These are phyloP conservation scores for Atkinsonella texensis DNA, from an alignment of 2,329 filamentous ascomycete species.

Conservation along the genomic window DNA sequence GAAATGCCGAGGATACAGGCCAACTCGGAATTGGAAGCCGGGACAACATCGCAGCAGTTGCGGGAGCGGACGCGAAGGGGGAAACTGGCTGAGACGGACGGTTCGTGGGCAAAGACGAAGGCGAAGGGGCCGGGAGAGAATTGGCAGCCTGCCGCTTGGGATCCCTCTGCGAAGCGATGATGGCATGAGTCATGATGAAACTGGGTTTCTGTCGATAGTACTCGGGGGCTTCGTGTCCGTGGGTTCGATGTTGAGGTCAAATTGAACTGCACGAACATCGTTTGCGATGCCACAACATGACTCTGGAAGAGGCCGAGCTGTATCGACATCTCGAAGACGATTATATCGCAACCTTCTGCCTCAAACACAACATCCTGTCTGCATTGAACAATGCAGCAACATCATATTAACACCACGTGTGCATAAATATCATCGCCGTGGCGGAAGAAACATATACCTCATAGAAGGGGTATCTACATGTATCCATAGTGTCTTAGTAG, in stretches of 20 bases:
- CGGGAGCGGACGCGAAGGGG: background rate
- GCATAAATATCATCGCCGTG: background rate
- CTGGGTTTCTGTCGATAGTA: no score
- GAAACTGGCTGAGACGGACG: slow-evolving; percentile 14
- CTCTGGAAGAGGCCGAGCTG: no score
- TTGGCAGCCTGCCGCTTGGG: slow-evolving; percentile 59
- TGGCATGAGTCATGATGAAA: background rate
- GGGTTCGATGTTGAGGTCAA: no score
- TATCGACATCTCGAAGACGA: no score
- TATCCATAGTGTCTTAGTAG: background rate
- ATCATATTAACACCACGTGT: background rate
- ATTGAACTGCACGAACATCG: no score
- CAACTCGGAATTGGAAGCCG: background rate
- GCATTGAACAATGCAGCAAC: background rate
- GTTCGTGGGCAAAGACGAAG: slow-evolving; percentile 47
- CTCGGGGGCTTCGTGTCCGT: no score
- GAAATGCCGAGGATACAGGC: background rate
- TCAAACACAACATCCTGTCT: background rate
- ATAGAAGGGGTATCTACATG: background rate
- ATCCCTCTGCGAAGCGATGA: slow-evolving; percentile 22
- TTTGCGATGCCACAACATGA: no score
- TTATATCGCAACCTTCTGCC: no score
- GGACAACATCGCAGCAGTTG: background rate
- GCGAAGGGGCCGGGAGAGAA: slow-evolving; percentile 41
- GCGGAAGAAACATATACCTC: background rate